Conservation (phyloP, 1,284 basidiomycete species). For the Cutaneotrichosporon cutaneum region DNA sequence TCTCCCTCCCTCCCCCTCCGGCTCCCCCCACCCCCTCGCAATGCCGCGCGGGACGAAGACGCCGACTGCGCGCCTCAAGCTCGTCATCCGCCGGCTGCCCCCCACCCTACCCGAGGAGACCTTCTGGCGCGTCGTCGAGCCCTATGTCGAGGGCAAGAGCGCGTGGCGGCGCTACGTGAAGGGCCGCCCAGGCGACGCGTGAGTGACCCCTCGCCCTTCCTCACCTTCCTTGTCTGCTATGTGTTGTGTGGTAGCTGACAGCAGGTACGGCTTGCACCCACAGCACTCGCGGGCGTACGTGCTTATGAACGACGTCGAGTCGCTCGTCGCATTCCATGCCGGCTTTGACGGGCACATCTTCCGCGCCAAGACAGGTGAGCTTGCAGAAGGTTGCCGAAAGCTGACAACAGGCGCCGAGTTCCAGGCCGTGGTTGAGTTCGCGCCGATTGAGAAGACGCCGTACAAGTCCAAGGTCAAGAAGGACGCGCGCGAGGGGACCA, state of each 20-base stretch:
- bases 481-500: slow-evolving; percentile 49
- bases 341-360: slow-evolving; percentile 92
- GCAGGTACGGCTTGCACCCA: slow-evolving; percentile 66
- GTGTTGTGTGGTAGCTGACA: slow-evolving; percentile 44
- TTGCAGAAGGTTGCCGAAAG: background rate
- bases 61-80: slow-evolving; percentile 65
- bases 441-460: slow-evolving; percentile 76
- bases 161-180: slow-evolving; percentile 66
- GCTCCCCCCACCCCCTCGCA: background rate
- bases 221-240: background rate
- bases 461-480: slow-evolving; percentile 41
- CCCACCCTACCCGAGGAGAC: slow-evolving; percentile 86
- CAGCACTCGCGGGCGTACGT: slow-evolving; percentile 87
- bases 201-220: slow-evolving; percentile 39
- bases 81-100: slow-evolving; percentile 81
- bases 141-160: slow-evolving; percentile 77
- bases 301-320: slow-evolving; percentile 73
- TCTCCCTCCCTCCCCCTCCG: background rate
- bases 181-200: slow-evolving; percentile 73
- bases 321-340: slow-evolving; percentile 71
- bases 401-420: slow-evolving; percentile 71
- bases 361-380: slow-evolving; percentile 78
- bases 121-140: slow-evolving; percentile 86
- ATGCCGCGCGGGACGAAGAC: slow-evolving; percentile 4
- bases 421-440: slow-evolving; percentile 86